phyloP scores from a whole-genome alignment of 1,284 basidiomycete genomes.

The Cryptococcus sp. region DNA sequence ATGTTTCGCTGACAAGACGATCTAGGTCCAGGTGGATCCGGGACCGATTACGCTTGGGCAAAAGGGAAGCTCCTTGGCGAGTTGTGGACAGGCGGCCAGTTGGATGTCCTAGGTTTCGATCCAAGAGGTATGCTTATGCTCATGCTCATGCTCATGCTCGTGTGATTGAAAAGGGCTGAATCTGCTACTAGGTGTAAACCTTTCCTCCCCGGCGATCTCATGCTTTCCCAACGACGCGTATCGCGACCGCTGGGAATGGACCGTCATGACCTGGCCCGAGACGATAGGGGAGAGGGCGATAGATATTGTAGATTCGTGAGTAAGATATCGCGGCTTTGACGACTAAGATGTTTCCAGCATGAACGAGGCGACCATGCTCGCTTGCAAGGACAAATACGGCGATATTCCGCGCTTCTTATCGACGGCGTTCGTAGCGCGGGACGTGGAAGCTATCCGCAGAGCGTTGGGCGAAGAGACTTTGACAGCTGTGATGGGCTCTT shows the following conservation, averaged over 20 bases:
- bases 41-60: conserved; percentile 4
- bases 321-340: background rate
- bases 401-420: conserved; percentile 10
- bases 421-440: conserved; percentile 13
- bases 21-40: conserved; percentile 11
- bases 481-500: conserved; percentile 9
- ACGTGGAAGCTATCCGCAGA: conserved; percentile 13
- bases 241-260: conserved; percentile 11
- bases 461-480: conserved; percentile 10
- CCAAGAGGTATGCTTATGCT: conserved; percentile 9
- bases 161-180: background rate
- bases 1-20: too few relatives aligned
- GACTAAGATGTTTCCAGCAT: too few relatives aligned
- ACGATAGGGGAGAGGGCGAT: background rate
- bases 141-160: background rate
- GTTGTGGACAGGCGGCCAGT: conserved; percentile 1
- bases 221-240: conserved; percentile 13
- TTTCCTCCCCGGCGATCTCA: conserved; percentile 4
- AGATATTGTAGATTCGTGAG: conserved; percentile 8
- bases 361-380: conserved; percentile 8
- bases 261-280: conserved; percentile 6
- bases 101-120: conserved; percentile 13
- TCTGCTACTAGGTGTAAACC: conserved; percentile 9
- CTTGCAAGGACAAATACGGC: conserved; percentile 5
- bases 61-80: conserved; percentile 4